phyloP scores from a whole-genome alignment of 129 eudicot genomes.

The Lactuca saligna region DNA sequence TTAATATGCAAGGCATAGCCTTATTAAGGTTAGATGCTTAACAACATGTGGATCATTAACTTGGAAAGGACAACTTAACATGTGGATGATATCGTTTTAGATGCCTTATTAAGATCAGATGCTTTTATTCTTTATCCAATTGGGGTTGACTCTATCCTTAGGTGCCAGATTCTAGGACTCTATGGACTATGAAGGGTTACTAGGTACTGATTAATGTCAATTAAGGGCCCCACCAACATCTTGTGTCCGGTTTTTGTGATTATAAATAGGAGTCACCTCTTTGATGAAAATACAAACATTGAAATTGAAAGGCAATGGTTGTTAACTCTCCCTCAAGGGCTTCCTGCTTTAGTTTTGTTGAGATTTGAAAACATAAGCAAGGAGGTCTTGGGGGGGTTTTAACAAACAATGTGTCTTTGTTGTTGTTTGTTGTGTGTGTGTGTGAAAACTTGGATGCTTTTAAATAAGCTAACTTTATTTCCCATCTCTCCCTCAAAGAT shows the following conservation, averaged over 20 bases:
- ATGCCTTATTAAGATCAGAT: slow-evolving; percentile 37
- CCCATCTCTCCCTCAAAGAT: slow-evolving; percentile 48
- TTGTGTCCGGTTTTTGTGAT: slow-evolving; percentile 25
- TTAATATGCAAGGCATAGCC: neutral
- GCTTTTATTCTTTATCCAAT: slow-evolving; percentile 41
- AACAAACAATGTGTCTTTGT: slow-evolving; percentile 25
- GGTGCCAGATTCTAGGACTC: slow-evolving; percentile 20
- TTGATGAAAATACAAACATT: neutral
- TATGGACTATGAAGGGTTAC: slow-evolving; percentile 2
- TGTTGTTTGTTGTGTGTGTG: slow-evolving; percentile 14
- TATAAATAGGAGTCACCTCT: slow-evolving; percentile 24
- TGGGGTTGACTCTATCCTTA: slow-evolving; percentile 42
- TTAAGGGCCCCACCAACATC: slow-evolving; percentile 32
- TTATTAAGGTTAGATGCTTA: slow-evolving; percentile 38
- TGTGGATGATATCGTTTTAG: slow-evolving; percentile 36
- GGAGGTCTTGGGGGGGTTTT: slow-evolving; percentile 47
- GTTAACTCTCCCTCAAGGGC: slow-evolving; percentile 78
- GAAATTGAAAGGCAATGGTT: slow-evolving; percentile 33
- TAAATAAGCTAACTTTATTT: slow-evolving; percentile 32
- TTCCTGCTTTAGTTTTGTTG: slow-evolving; percentile 34
- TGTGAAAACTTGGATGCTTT: neutral
- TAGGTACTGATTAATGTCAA: slow-evolving; percentile 22
- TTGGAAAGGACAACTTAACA: no score
- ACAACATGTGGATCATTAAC: slow-evolving; percentile 32
- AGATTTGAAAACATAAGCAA: slow-evolving; percentile 13